Percentiles rank a stretch among this genome's conserved stretches.
Evolutionary conservation across 306 rosid species (phyloP).

Genomic region (Cicer bijugum): DNA sequence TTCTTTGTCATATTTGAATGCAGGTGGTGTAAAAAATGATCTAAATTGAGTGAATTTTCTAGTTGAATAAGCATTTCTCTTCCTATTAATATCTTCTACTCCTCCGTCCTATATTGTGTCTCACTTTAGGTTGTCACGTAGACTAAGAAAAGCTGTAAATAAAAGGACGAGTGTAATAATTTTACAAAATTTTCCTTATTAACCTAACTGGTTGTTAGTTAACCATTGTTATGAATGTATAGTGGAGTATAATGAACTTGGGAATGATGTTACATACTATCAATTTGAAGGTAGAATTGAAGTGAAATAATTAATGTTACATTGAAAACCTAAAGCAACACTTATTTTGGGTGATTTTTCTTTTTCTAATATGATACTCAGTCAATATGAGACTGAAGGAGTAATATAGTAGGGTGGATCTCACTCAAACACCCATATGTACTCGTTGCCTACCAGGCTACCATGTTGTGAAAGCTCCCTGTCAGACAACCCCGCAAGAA

Average conservation of each 20-base stretch:
- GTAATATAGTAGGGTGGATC: not conserved
- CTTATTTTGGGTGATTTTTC: not conserved
- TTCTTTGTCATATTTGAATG: constrained; percentile 15
- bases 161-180: not conserved
- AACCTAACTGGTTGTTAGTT: not conserved
- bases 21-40: not conserved
- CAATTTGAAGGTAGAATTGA: not conserved
- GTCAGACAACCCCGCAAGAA: not conserved
- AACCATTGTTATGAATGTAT: not conserved
- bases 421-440: not conserved
- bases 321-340: not conserved
- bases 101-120: not conserved
- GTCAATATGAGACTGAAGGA: not conserved
- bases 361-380: not conserved
- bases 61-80: constrained; percentile 22
- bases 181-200: not conserved
- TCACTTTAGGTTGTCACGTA: constrained; percentile 4
- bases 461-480: constrained; percentile 5
- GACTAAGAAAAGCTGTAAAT: not conserved
- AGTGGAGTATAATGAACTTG: not conserved
- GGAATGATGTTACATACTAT: not conserved
- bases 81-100: constrained; percentile 14
- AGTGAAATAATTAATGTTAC: not conserved
- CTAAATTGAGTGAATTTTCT: constrained; percentile 18
- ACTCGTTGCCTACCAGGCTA: not conserved